A percentile compares a stretch with the other conserved stretches of the same genome.
phyloP scores from a whole-genome alignment of 2,329 filamentous ascomycete species.

The Trichoderma sp. region DNA sequence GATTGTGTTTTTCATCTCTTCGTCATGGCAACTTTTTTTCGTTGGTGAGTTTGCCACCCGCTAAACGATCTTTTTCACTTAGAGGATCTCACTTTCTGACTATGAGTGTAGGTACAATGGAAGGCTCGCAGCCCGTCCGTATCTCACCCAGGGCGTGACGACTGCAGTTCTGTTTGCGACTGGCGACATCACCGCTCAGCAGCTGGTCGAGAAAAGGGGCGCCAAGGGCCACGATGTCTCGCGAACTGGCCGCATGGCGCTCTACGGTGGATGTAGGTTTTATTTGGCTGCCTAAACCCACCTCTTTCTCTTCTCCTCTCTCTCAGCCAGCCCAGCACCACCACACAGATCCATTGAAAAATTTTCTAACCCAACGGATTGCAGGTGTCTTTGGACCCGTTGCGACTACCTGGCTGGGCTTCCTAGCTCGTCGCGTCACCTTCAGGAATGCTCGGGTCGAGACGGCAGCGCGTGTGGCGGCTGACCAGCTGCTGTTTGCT shows the following conservation, averaged over 20 bases:
- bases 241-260: constrained; percentile 73
- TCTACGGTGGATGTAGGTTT: constrained; percentile 70
- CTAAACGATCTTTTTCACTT: background rate
- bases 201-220: constrained; percentile 80
- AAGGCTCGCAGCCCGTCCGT: constrained; percentile 73
- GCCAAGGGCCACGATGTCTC: constrained; percentile 69
- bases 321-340: background rate
- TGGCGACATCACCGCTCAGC: constrained; percentile 88
- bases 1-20: background rate
- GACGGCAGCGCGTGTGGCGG: constrained; percentile 72
- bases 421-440: constrained; percentile 68
- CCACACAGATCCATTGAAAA: background rate
- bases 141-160: constrained; percentile 87
- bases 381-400: constrained; percentile 80
- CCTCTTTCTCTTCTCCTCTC: background rate
- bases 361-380: constrained; percentile 7
- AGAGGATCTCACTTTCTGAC: constrained; percentile 14
- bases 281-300: background rate
- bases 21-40: constrained; percentile 16
- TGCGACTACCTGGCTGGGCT: constrained; percentile 80
- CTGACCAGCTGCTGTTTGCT: constrained; percentile 80
- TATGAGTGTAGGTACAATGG: constrained; percentile 70
- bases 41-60: constrained; percentile 16
- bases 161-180: constrained; percentile 90
- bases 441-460: constrained; percentile 65